Evolutionary conservation across 2,329 filamentous ascomycete species (phyloP).

Genomic region (Colletotrichum lini): DNA sequence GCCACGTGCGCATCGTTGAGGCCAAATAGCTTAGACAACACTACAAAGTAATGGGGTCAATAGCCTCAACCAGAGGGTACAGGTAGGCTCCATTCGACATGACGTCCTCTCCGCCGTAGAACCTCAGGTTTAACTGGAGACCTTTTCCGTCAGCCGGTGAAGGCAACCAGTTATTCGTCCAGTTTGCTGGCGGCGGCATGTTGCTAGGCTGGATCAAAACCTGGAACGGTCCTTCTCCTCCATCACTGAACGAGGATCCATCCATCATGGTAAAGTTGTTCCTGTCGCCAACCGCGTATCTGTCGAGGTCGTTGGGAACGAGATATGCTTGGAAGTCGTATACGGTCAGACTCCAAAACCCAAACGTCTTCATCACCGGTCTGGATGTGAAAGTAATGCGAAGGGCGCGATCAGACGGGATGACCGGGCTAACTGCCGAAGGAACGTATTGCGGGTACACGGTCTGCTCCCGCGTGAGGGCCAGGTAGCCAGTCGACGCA

Average conservation of each 20-base stretch:
- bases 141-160: conserved; percentile 17
- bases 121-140: conserved; percentile 24
- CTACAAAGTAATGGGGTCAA: neutral
- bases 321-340: conserved; percentile 47
- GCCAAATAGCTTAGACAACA: neutral
- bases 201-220: conserved; percentile 48
- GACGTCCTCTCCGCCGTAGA: conserved; percentile 29
- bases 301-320: conserved; percentile 45
- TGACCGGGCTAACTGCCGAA: neutral
- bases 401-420: conserved; percentile 23
- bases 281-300: conserved; percentile 47
- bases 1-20: neutral
- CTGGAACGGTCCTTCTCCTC: conserved; percentile 43
- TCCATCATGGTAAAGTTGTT: conserved; percentile 47
- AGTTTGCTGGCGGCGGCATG: conserved; percentile 46
- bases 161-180: conserved; percentile 44
- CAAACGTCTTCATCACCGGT: conserved; percentile 20
- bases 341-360: conserved; percentile 49
- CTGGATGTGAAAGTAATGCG: conserved; percentile 38
- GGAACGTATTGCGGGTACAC: conserved; percentile 35
- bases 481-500: conserved; percentile 31
- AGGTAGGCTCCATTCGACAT: neutral
- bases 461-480: conserved; percentile 34
- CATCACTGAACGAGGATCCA: conserved; percentile 43
- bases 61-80: conserved; percentile 1